A percentile compares a stretch with the other conserved stretches of the same genome.
Conservation (phyloP, 768 basidiomycete genomes). For the Termitomyces sp. region DNA sequence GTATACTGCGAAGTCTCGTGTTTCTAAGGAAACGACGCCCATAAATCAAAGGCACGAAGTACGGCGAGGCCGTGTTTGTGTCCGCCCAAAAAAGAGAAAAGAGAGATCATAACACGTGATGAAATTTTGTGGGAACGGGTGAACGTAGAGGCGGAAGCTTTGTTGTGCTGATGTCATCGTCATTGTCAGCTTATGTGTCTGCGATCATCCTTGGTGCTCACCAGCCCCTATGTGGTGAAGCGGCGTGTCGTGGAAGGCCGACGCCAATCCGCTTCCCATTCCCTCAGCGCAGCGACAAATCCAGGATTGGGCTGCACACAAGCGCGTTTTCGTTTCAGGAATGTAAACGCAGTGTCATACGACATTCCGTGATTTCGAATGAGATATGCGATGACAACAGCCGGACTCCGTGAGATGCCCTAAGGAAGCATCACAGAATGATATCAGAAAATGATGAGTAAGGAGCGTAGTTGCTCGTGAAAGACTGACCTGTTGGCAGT, state of each 20-base stretch:
- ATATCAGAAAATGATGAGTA: conserved; percentile 9
- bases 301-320: conserved; percentile 79
- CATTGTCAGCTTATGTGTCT: not conserved
- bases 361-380: conserved; percentile 71
- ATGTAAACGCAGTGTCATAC: conserved; percentile 57
- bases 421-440: conserved; percentile 21
- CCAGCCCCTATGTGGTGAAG: conserved; percentile 15
- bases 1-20: not conserved
- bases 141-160: not conserved
- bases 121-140: not conserved
- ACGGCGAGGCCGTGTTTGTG: not conserved
- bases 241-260: conserved; percentile 15
- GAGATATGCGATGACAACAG: conserved; percentile 78
- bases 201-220: not conserved
- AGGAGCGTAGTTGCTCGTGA: not conserved
- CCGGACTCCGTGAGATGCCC: conserved; percentile 76
- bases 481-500: conserved; percentile 73
- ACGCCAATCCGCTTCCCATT: conserved; percentile 44
- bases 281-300: conserved; percentile 54
- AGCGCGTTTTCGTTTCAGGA: conserved; percentile 60
- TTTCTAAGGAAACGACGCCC: not conserved
- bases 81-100: not conserved
- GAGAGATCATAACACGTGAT: not conserved
- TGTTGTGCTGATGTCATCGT: not conserved
- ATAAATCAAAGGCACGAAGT: not conserved